These are phyloP conservation scores for Citrus maxima DNA, from an alignment of 345 rosid species.

Conservation along the genomic window DNA sequence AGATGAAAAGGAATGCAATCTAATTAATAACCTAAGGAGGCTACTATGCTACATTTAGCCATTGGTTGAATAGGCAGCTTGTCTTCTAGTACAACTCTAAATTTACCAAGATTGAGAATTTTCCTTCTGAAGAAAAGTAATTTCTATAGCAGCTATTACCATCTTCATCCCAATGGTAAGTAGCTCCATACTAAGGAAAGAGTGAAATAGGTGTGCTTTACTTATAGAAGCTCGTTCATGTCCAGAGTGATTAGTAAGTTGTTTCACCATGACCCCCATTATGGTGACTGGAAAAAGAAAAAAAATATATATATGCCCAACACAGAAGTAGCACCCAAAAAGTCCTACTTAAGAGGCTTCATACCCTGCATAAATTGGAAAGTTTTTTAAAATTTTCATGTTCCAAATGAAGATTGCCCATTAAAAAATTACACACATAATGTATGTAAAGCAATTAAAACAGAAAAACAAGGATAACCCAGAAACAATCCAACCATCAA, in stretches of 20 bases:
- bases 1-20: background rate
- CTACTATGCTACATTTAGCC: background rate
- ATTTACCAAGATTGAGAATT: background rate
- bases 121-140: background rate
- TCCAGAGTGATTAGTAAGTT: background rate
- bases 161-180: background rate
- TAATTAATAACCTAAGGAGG: background rate
- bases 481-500: background rate
- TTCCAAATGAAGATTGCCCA: background rate
- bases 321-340: background rate
- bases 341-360: constrained; percentile 71
- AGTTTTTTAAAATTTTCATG: background rate
- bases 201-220: background rate
- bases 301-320: background rate
- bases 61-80: background rate
- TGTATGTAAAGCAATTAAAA: background rate
- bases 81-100: background rate
- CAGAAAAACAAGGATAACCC: background rate
- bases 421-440: background rate
- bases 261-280: too few species aligned
- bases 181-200: background rate
- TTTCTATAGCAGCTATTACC: background rate
- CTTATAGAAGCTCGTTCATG: background rate
- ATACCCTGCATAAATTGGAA: constrained; percentile 48
- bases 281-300: background rate